These are phyloP conservation scores for Halophytophthora batemanensis DNA, from an alignment of 352 stramenopile species.

Conservation along the genomic window DNA sequence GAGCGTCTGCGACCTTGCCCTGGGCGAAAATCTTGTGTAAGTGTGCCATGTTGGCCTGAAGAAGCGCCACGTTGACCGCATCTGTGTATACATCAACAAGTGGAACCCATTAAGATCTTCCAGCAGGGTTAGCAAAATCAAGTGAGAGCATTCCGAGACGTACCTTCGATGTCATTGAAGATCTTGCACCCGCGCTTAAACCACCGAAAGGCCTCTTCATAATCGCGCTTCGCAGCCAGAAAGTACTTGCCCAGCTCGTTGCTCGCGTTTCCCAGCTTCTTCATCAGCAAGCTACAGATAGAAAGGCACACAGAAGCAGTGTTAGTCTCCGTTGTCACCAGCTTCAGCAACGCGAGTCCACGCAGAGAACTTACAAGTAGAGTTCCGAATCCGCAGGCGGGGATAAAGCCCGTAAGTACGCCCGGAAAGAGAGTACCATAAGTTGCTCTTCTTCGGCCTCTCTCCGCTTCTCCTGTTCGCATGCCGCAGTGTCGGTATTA, in stretches of 20 bases:
- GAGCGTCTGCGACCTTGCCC: constrained; percentile 24
- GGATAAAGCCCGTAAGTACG: constrained; percentile 64
- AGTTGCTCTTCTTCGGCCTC: constrained; percentile 22
- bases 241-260: constrained; percentile 84
- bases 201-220: constrained; percentile 64
- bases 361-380: constrained; percentile 64
- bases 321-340: constrained; percentile 11
- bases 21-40: constrained; percentile 85
- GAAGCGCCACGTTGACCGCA: constrained; percentile 72
- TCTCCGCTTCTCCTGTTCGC: constrained; percentile 4
- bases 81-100: constrained; percentile 29
- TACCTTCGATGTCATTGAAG: constrained; percentile 82
- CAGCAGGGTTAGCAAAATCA: no score
- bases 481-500: constrained; percentile 1
- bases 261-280: constrained; percentile 83
- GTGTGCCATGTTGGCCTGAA: constrained; percentile 78
- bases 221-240: constrained; percentile 35
- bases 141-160: not conserved
- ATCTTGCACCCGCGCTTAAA: constrained; percentile 79
- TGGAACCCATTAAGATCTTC: no score
- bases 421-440: constrained; percentile 56
- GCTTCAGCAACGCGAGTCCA: not conserved
- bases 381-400: constrained; percentile 67
- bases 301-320: constrained; percentile 3
- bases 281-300: constrained; percentile 68